Evolutionary conservation across 2,329 filamentous ascomycete species (phyloP).

Genomic region (Cladophialophora yegresii): DNA sequence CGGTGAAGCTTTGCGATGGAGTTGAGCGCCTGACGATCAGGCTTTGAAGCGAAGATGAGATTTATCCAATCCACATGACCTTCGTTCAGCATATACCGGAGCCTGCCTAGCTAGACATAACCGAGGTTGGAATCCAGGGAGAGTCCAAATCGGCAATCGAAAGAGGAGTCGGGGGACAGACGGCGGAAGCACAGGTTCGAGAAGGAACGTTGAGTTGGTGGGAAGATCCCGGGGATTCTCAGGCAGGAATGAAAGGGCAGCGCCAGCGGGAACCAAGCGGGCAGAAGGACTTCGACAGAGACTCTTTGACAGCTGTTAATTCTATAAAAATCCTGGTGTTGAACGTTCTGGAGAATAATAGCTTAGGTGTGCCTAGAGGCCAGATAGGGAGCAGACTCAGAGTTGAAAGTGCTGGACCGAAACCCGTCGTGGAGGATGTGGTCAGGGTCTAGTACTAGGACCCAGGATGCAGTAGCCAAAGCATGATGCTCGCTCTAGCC

Average conservation of each 20-base stretch:
- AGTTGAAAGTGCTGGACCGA: constrained; percentile 2
- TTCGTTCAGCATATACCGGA: constrained; percentile 6
- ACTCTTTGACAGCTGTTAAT: background rate
- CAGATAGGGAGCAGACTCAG: background rate
- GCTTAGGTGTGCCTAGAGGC: background rate
- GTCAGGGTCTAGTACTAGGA: constrained; percentile 24
- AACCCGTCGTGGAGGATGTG: constrained; percentile 6
- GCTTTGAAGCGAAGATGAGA: constrained; percentile 19
- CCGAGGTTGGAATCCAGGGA: constrained; percentile 7
- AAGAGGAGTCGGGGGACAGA: background rate
- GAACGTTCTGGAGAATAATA: background rate
- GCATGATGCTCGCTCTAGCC: constrained; percentile 15
- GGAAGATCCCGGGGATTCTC: background rate
- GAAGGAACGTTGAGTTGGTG: background rate
- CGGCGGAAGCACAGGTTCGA: background rate
- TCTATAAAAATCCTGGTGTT: background rate
- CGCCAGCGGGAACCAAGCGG: background rate
- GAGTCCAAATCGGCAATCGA: background rate
- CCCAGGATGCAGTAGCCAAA: constrained; percentile 17
- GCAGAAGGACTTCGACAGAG: background rate
- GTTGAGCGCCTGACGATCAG: constrained; percentile 18
- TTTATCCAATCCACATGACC: constrained; percentile 21
- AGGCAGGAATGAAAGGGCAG: background rate
- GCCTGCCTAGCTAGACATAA: constrained; percentile 8
- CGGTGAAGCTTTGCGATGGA: constrained; percentile 20